A percentile compares a stretch with the other conserved stretches of the same genome.
These are phyloP conservation scores for Cladosporium sp. DNA, from an alignment of 2,329 filamentous ascomycete species.

Conservation along the genomic window DNA sequence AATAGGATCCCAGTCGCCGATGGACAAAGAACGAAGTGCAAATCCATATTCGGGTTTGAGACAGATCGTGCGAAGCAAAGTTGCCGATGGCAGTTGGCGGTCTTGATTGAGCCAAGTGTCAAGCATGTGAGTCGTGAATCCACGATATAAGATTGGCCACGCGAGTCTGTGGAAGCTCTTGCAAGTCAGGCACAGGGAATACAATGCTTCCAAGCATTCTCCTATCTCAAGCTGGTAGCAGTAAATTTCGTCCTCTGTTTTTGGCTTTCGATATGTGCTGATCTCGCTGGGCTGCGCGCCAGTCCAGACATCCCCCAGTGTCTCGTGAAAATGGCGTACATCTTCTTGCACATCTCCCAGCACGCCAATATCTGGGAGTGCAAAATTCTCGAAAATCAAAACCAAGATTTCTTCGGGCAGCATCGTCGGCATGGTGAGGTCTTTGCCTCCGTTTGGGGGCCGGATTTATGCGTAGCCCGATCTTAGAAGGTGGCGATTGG, in stretches of 20 bases:
- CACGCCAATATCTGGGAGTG: background rate
- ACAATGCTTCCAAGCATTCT: background rate
- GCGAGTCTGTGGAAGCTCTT: background rate
- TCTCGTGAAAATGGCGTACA: background rate
- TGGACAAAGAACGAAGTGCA: background rate
- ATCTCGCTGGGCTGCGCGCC: background rate
- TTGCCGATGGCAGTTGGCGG: background rate
- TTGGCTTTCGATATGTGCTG: background rate
- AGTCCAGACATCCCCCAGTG: background rate
- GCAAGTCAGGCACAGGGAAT: background rate
- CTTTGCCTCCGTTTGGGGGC: no score
- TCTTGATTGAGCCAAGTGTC: background rate
- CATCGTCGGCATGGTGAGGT: background rate
- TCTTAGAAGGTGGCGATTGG: no score
- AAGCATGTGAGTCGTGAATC: background rate
- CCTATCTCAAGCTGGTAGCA: background rate
- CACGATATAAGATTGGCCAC: constrained; percentile 2
- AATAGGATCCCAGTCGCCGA: background rate
- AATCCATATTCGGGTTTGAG: background rate
- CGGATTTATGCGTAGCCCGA: no score
- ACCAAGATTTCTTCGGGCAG: background rate
- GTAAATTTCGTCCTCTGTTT: background rate
- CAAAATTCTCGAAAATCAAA: background rate
- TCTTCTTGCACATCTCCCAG: background rate
- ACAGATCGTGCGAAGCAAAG: background rate